Percentiles rank a stretch among this genome's conserved stretches.
Evolutionary conservation across 2,329 filamentous ascomycete genomes (phyloP).

Genomic region (Lachnellula hyalina): DNA sequence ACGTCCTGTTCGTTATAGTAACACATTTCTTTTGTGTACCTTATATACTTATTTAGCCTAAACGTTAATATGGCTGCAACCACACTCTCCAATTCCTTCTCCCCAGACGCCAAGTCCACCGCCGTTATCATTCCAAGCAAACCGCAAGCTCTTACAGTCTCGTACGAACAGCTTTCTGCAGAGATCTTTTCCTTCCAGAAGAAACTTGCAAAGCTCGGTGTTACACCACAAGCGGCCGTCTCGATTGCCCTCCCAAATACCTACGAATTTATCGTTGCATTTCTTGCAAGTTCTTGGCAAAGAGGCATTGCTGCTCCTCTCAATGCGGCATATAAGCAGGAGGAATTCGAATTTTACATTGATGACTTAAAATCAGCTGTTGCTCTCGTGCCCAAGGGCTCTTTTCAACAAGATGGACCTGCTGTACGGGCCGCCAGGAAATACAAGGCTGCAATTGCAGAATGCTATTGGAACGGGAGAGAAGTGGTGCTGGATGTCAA

Average conservation of each 20-base stretch:
- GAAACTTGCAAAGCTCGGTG: constrained; percentile 71
- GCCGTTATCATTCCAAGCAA: constrained; percentile 72
- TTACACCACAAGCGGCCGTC: constrained; percentile 63
- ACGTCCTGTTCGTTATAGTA: too few relatives aligned
- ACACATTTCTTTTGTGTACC: background rate
- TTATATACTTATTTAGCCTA: background rate
- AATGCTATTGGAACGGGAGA: constrained; percentile 71
- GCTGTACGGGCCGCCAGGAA: constrained; percentile 72
- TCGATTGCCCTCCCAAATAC: constrained; percentile 81
- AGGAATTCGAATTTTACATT: constrained; percentile 89
- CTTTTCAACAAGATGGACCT: constrained; percentile 59
- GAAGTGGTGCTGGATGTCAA: constrained; percentile 76
- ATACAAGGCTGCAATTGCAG: constrained; percentile 78
- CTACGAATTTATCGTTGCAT: constrained; percentile 83
- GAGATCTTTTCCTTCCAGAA: constrained; percentile 69
- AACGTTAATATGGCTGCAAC: constrained; percentile 25
- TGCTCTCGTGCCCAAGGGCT: constrained; percentile 68
- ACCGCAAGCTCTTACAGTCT: constrained; percentile 56
- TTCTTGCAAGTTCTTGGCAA: constrained; percentile 82
- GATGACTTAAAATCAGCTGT: constrained; percentile 77
- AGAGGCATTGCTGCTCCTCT: constrained; percentile 79
- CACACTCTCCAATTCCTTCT: constrained; percentile 55
- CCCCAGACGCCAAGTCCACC: constrained; percentile 42
- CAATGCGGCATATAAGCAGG: constrained; percentile 83
- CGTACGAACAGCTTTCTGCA: constrained; percentile 60